Base-by-base conservation (phyloP, 139 green algal genomes). In the Chlamydomonas sphaeroides region DNA sequence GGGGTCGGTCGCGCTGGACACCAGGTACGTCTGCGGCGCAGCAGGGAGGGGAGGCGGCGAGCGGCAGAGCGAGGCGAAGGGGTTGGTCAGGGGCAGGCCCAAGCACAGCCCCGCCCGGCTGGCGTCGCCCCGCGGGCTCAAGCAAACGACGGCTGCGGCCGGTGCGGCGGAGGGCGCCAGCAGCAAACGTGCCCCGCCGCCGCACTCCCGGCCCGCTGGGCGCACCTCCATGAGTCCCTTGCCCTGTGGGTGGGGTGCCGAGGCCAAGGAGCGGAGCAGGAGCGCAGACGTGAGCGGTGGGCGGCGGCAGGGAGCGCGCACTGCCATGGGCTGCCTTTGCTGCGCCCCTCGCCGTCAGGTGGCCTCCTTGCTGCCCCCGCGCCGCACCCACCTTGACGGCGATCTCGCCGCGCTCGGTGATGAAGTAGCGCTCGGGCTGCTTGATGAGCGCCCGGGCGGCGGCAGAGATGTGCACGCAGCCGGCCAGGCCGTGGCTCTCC, bases 371-470 rank as follows among this genome's bases (percentile, higher is more conserved):
- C n/a, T n/a, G n/a, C n/a, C n/a, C n/a, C n/a, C n/a, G n/a, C n/a
- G n/a, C n/a, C n/a, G n/a, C n/a, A n/a, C n/a, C n/a, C n/a, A n/a
- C 71, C 71, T 79, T 79, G 71, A 79, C 71, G 6, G 71, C 35
- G 33, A 79, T 79, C 51, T 79, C 53, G 2, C 71, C 71, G 23
- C 71, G 49, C 71, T 79, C 71, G 26, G 51, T 51, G 21, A 79
- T 39, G 15, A 67, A 35, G 71, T 79, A 79, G 33, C 67, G 61
- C 33, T 20, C 8, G 11, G 51, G 51, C 25, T 79, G 15, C 26
- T 23, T 36, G 32, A 79, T 57, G 14, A 66, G 73, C 25, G 57
- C 36, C 8, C 41, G 59, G 1, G 73, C 41, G 18, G 73, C 73
- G 6, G 57, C 73, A 11, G 48, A 67, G 36, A 80, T 80, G 73